Conservation (phyloP, 2,329 filamentous ascomycete genomes). For the Penicillium sp. region DNA sequence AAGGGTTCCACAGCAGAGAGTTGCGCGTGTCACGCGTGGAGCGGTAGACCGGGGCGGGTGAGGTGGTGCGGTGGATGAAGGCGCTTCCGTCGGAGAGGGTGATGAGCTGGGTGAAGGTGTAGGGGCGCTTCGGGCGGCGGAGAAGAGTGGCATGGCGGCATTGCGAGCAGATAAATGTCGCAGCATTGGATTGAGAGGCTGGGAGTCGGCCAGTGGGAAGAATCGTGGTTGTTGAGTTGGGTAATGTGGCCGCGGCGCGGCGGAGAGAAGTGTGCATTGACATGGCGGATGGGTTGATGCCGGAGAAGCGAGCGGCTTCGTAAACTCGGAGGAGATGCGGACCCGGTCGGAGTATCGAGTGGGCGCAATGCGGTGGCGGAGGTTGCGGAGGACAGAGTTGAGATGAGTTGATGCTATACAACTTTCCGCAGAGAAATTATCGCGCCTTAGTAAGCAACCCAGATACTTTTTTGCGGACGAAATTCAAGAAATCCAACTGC, state of each 20-base stretch:
- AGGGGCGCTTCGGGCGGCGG: conserved; percentile 82
- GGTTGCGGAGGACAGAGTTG: conserved; percentile 10
- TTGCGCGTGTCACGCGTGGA: conserved; percentile 83
- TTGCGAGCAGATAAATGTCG: conserved; percentile 55
- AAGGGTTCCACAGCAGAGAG: conserved; percentile 87
- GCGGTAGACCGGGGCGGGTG: conserved; percentile 56
- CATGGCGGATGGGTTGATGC: conserved; percentile 24
- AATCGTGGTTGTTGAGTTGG: conserved; percentile 34
- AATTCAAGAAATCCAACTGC: background rate
- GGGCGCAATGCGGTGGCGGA: conserved; percentile 9
- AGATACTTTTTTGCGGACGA: conserved; percentile 18
- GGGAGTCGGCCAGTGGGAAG: conserved; percentile 33
- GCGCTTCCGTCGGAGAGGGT: conserved; percentile 88
- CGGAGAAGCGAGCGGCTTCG: background rate
- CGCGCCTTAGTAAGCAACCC: conserved; percentile 33
- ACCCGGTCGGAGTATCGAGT: background rate
- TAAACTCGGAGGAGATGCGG: background rate
- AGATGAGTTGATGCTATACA: conserved; percentile 24
- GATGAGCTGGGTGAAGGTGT: conserved; percentile 95
- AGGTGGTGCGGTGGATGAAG: conserved; percentile 56
- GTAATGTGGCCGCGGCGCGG: conserved; percentile 32
- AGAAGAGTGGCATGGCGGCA: conserved; percentile 81
- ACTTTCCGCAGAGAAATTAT: conserved; percentile 31
- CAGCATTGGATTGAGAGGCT: conserved; percentile 28
- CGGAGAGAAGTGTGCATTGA: conserved; percentile 38